Evolutionary conservation across 2,329 filamentous ascomycete genomes (phyloP).

Genomic region (Fusarium keratoplasticum): DNA sequence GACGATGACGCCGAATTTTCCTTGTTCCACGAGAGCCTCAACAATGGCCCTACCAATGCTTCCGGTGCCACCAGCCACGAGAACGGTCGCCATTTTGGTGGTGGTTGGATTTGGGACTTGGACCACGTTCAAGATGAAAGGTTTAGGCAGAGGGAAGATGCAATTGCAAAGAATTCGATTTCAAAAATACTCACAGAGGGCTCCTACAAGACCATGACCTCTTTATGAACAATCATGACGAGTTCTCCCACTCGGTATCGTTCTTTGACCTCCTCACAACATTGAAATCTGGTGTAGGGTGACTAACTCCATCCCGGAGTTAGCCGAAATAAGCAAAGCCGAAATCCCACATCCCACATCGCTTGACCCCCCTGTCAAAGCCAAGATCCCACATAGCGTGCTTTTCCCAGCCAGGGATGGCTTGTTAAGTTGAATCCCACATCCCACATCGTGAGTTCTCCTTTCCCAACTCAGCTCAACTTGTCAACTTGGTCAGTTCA

Average conservation of each 20-base stretch:
- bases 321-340: not conserved
- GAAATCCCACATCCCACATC: not conserved
- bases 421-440: not conserved
- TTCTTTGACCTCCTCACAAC: not conserved
- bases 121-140: too few species aligned
- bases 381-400: not conserved
- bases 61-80: not conserved
- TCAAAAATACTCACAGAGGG: too few species aligned
- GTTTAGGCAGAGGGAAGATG: too few species aligned
- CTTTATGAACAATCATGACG: not conserved
- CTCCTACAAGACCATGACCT: too few species aligned
- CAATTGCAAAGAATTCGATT: too few species aligned
- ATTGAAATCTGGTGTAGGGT: not conserved
- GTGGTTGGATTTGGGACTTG: not conserved
- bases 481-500: not conserved
- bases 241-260: not conserved
- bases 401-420: not conserved
- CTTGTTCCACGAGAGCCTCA: not conserved
- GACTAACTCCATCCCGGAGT: not conserved
- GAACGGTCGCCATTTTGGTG: not conserved
- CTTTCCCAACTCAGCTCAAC: not conserved
- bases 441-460: not conserved
- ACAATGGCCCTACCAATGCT: not conserved
- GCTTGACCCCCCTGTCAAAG: not conserved
- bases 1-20: not conserved